Evolutionary conservation across 495 filamentous ascomycete genomes (phyloP), one percentile per base, ranked within the genome.

Genomic region (Trichocladium uniseriatum): DNA sequence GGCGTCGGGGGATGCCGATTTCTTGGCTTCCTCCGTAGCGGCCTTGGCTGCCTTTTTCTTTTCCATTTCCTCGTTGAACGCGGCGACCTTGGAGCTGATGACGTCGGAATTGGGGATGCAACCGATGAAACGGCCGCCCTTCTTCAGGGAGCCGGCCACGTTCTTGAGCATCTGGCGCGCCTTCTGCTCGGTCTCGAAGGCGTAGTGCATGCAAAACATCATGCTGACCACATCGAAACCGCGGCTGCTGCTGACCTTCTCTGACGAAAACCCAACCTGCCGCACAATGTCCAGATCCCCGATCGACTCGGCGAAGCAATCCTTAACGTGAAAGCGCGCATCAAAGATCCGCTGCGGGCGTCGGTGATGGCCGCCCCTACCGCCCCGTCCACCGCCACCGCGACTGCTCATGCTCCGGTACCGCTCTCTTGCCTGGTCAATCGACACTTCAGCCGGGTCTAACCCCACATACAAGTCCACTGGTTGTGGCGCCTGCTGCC

Each of bases 201-300:
- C 90, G 61, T 98, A 98, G 69, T 98, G 92, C 81, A 98, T 94
- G 61, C 89, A 90, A 59, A 98, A 98, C 92, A 98, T 98, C 77
- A 94, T 95, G 48, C 84, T 86, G 40, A 98, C 91, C 11, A 97
- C 84, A 63, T 98, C 94, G 55, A 96, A 98, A 7, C 90, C 89
- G 34, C 87, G 83, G 46, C 58, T 57, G 41, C 60, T 64, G 71
- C 83, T 57, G 79, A 77, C 55, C 74, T 74, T 58, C 49, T 73
- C 69, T 63, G 70, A 57, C 56, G 95, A 87, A 51, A 94, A 90
- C 3, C 92, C 92, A 11, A 98, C 86, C 45, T 91, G 73, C 34
- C 78, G 78, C 11, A 96, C 72, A 40, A 94, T 81, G 3, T 80
- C 77, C 20, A 96, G 69, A 48, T 91, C 82, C 14, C 76, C 83